Evolutionary conservation across 1,284 basidiomycete species (phyloP).

Genomic region (Marasmius sp.): DNA sequence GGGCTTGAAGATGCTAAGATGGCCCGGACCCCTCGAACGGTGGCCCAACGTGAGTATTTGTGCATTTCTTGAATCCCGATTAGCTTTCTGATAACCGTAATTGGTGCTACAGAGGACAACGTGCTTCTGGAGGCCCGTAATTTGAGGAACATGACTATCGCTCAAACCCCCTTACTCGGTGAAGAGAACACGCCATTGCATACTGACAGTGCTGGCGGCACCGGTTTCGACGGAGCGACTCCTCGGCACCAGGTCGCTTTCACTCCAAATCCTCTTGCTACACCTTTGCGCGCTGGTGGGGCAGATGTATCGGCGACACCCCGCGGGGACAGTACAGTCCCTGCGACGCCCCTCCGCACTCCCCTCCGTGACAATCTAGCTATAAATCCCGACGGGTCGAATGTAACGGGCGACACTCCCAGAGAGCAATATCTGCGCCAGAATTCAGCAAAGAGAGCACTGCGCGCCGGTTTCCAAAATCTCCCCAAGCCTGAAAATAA

Average conservation of each 20-base stretch:
- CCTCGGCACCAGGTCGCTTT: conserved; percentile 86
- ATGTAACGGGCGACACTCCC: conserved; percentile 66
- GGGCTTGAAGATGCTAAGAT: conserved; percentile 84
- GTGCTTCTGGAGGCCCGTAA: conserved; percentile 95
- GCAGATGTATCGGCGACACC: conserved; percentile 64
- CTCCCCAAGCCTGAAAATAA: conserved; percentile 97
- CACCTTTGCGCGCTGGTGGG: conserved; percentile 59
- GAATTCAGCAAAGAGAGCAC: conserved; percentile 67
- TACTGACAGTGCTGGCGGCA: conserved; percentile 67
- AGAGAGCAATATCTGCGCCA: conserved; percentile 67
- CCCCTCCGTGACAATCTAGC: conserved; percentile 89
- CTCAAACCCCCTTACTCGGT: conserved; percentile 93
- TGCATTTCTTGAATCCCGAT: conserved; percentile 2
- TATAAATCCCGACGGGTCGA: conserved; percentile 77
- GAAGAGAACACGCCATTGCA: conserved; percentile 96
- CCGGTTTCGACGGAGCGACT: conserved; percentile 90
- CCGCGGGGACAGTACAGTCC: conserved; percentile 44
- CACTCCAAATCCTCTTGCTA: conserved; percentile 94
- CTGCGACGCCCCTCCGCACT: conserved; percentile 83
- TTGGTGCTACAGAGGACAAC: conserved; percentile 69
- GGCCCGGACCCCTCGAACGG: conserved; percentile 91
- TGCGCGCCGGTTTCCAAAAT: conserved; percentile 80
- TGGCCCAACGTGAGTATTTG: conserved; percentile 77
- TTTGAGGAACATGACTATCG: conserved; percentile 87
- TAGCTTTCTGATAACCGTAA: conserved; percentile 11